phyloP scores from a whole-genome alignment of 1,284 basidiomycete species.

The Mixia osmundae region DNA sequence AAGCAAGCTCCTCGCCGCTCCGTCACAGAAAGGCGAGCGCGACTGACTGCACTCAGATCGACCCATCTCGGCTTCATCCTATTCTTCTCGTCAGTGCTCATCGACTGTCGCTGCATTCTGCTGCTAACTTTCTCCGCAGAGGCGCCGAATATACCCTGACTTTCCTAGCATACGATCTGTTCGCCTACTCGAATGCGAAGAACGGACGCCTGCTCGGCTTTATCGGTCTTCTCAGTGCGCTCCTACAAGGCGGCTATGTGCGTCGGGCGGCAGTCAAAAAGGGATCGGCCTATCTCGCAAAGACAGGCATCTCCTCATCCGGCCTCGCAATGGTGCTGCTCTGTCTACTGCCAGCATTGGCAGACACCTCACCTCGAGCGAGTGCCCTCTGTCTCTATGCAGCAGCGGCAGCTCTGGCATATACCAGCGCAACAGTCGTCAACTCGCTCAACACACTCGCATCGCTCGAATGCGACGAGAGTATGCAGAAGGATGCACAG shows the following conservation, averaged over 20 bases:
- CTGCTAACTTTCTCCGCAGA: conserved; percentile 2
- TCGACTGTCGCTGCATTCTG: not conserved
- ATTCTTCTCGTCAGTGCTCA: conserved; percentile 41
- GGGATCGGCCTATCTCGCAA: conserved; percentile 54
- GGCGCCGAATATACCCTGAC: conserved; percentile 73
- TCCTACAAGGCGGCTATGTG: conserved; percentile 75
- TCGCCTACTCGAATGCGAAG: conserved; percentile 68
- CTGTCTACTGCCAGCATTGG: conserved; percentile 19
- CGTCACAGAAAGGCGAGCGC: conserved; percentile 7
- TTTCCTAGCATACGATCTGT: conserved; percentile 60
- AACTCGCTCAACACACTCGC: conserved; percentile 66
- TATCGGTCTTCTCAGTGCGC: conserved; percentile 63
- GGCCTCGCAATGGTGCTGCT: conserved; percentile 38
- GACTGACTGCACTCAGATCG: conserved; percentile 29
- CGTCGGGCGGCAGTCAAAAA: conserved; percentile 36
- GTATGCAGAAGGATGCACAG: conserved; percentile 25
- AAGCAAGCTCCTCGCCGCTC: not conserved
- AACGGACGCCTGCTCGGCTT: conserved; percentile 59
- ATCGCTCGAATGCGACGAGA: conserved; percentile 55
- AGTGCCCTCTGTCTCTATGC: conserved; percentile 29
- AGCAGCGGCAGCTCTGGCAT: conserved; percentile 56
- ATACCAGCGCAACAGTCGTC: conserved; percentile 76
- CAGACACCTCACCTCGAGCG: conserved; percentile 4
- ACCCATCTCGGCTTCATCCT: conserved; percentile 62
- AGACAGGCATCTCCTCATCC: conserved; percentile 47